phyloP scores from a whole-genome alignment of 345 rosid species.

The Physaria fendleri region DNA sequence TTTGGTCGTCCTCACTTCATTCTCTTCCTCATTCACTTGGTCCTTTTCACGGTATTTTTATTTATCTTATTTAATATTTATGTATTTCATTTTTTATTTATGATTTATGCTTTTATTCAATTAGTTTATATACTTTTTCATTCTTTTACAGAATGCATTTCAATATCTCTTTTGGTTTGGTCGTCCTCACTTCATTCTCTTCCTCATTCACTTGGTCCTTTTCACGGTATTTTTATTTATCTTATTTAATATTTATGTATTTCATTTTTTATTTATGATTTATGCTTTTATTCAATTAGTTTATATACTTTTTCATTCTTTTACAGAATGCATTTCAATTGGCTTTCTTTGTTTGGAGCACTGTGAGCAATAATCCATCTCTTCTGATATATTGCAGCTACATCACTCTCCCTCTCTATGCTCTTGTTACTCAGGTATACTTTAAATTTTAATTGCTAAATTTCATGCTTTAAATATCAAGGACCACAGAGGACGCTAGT shows the following conservation, averaged over 20 bases:
- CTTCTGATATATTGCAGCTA: slow-evolving; percentile 64
- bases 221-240: slow-evolving; percentile 56
- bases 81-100: background rate
- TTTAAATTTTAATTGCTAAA: background rate
- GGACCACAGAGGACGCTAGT: too few relatives aligned
- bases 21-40: slow-evolving; percentile 81
- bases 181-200: slow-evolving; percentile 73
- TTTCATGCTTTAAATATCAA: too few relatives aligned
- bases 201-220: slow-evolving; percentile 79
- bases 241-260: background rate
- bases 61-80: background rate
- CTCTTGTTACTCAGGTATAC: slow-evolving; percentile 83
- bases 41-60: slow-evolving; percentile 76
- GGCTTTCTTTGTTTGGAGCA: slow-evolving; percentile 76
- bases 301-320: too few relatives aligned
- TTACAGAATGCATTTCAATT: slow-evolving; percentile 87
- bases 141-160: slow-evolving; percentile 57
- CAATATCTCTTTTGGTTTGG: slow-evolving; percentile 82
- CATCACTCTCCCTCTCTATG: slow-evolving; percentile 93
- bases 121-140: too few relatives aligned
- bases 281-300: too few relatives aligned
- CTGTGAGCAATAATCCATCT: slow-evolving; percentile 37
- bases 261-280: background rate
- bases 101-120: too few relatives aligned
- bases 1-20: slow-evolving; percentile 75